Evolutionary conservation across 169 alveolate genomes (phyloP).

Genomic region (Eimeria mitis): DNA sequence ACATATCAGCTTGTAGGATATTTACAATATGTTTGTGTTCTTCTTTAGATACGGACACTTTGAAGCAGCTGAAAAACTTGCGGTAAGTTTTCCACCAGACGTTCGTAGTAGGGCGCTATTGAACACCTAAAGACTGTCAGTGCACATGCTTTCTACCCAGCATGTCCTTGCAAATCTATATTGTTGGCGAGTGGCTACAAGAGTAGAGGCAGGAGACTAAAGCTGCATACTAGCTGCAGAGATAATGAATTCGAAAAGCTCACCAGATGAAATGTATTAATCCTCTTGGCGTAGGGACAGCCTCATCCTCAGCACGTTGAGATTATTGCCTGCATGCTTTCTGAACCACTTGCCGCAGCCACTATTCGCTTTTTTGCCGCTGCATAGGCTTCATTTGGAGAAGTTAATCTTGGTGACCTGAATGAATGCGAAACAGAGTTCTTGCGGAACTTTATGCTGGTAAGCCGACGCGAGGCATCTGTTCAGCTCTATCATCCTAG

Average conservation of each 20-base stretch:
- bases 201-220: neutral
- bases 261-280: neutral
- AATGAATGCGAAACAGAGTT: slow-evolving; percentile 15
- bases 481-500: neutral
- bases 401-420: neutral
- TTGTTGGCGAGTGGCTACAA: neutral
- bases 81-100: slow-evolving; percentile 19
- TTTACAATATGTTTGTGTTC: neutral
- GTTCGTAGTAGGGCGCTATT: too few species aligned
- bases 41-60: slow-evolving; percentile 23
- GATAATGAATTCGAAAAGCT: neutral
- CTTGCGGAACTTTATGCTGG: slow-evolving; percentile 15
- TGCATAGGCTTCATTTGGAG: slow-evolving; percentile 19
- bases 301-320: neutral
- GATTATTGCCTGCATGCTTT: neutral
- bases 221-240: neutral
- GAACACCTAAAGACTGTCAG: too few species aligned
- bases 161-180: neutral
- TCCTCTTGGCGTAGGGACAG: neutral
- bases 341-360: neutral
- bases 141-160: neutral
- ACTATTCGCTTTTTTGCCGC: neutral
- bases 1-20: neutral
- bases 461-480: neutral
- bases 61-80: slow-evolving; percentile 23